These are phyloP conservation scores for Boletales sp. DNA, from an alignment of 768 basidiomycete species.

Conservation along the genomic window DNA sequence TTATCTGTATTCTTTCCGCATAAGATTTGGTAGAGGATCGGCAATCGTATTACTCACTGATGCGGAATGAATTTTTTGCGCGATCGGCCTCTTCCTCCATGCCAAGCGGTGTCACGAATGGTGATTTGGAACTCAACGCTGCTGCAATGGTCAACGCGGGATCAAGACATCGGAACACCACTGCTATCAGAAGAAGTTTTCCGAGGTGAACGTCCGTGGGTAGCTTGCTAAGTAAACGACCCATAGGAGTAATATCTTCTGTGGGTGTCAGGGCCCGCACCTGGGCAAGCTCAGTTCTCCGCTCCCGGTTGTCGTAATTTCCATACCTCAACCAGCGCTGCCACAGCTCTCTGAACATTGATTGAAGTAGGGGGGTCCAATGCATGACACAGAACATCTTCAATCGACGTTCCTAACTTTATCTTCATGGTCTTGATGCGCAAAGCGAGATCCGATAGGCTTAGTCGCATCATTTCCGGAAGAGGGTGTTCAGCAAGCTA, in stretches of 20 bases:
- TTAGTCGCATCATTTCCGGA: slow-evolving; percentile 93
- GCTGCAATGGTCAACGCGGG: slow-evolving; percentile 97
- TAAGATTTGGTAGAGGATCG: neutral
- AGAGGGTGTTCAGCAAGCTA: slow-evolving; percentile 88
- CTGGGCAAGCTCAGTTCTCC: slow-evolving; percentile 32
- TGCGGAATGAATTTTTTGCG: slow-evolving; percentile 76
- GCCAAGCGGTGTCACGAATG: slow-evolving; percentile 87
- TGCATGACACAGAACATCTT: slow-evolving; percentile 83
- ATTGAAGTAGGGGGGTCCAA: slow-evolving; percentile 83
- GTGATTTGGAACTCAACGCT: slow-evolving; percentile 87
- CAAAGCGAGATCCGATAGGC: slow-evolving; percentile 86
- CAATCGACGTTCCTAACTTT: slow-evolving; percentile 79
- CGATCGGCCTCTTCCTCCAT: slow-evolving; percentile 82
- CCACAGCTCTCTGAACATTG: slow-evolving; percentile 89
- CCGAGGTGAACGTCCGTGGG: slow-evolving; percentile 96
- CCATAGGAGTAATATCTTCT: slow-evolving; percentile 96
- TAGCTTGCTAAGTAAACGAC: slow-evolving; percentile 81
- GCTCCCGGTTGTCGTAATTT: neutral
- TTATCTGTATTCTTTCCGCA: slow-evolving; percentile 53
- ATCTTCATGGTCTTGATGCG: slow-evolving; percentile 94
- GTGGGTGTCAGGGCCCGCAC: slow-evolving; percentile 79
- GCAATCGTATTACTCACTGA: slow-evolving; percentile 44
- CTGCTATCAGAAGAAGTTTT: slow-evolving; percentile 84
- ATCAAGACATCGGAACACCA: slow-evolving; percentile 85
- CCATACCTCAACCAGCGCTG: slow-evolving; percentile 82